Evolutionary conservation across 1,284 basidiomycete genomes (phyloP), one percentile per base, ranked within the genome.

Genomic region (Ceratobasidium sp.): DNA sequence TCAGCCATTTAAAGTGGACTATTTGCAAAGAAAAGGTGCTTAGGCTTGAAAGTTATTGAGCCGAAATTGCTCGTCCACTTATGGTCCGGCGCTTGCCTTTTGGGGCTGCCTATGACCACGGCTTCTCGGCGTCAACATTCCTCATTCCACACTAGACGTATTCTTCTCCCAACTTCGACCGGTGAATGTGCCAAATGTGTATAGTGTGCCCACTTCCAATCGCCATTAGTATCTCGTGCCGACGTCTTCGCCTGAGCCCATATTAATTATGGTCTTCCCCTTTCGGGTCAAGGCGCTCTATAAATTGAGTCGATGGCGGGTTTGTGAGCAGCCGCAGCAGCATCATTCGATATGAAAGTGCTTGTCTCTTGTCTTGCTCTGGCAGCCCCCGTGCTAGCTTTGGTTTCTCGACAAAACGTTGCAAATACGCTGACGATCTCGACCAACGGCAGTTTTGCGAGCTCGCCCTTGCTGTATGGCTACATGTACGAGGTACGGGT

Each of bases 401-500:
- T 54, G 33, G 33, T 54, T n/a, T 26, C 38, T 15, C 59, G 71
- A 48, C 71, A 74, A 42, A 74, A 64, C 42, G 71, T 65, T 48
- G 71, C 71, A 2, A 74, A 74, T 40, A 74, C 71, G n/a, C 23
- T 74, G 28, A 74, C 71, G 40, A 65, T 74, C 42, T 74, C 71
- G 46, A 74, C 71, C 23, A 74, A 74, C 48, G 71, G 71, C 7
- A 74, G 71, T 44, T 44, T 74, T 42, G 59, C 71, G 6, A 74
- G 71, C 28, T 74, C 71, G 13, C 71, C 71, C 9, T 44, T 74
- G 33, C 56, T 74, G 20, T 74, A 74, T 33, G 71, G 71, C 9
- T 74, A 74, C 56, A 74, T 74, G 71, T 74, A 40, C 56, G 71
- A 74, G 46, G 71, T 65, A 56, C n/a, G n/a, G n/a, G n/a, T 40